Percentiles rank a stretch among this genome's conserved stretches.
Evolutionary conservation across 495 filamentous ascomycete species (phyloP).

Genomic region (Penicillium salamii): DNA sequence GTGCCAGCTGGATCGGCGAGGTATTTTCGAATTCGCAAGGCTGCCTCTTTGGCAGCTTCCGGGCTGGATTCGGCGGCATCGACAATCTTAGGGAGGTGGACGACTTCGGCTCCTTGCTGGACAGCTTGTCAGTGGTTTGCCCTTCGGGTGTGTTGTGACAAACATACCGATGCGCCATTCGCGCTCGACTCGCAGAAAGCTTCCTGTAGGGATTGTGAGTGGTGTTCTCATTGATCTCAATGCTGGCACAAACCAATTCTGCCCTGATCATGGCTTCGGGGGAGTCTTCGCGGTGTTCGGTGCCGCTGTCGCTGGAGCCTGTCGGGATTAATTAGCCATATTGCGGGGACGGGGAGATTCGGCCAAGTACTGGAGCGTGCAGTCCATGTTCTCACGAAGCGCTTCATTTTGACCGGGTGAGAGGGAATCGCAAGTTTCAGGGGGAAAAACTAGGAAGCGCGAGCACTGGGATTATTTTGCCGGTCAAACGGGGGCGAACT

Average conservation of each 20-base stretch:
- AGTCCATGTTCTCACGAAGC: conserved; percentile 12
- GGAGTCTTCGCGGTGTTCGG: conserved; percentile 36
- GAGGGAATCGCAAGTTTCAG: background rate
- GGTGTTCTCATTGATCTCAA: background rate
- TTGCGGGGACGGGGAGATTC: conserved; percentile 9
- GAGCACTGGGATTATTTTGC: no score
- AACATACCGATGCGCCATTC: conserved; percentile 40
- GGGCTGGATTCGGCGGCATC: conserved; percentile 92
- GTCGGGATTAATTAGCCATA: background rate
- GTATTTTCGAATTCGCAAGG: conserved; percentile 75
- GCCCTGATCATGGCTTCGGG: conserved; percentile 45
- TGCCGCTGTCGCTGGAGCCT: conserved; percentile 21
- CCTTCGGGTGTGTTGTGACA: conserved; percentile 50
- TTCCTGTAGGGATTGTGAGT: conserved; percentile 36
- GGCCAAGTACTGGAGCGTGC: conserved; percentile 28
- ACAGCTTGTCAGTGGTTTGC: conserved; percentile 7
- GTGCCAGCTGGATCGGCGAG: conserved; percentile 64
- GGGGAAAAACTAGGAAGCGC: background rate
- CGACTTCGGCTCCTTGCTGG: conserved; percentile 76
- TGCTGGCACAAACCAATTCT: conserved; percentile 45
- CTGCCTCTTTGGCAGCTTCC: conserved; percentile 73
- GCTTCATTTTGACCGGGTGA: conserved; percentile 15
- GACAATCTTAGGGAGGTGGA: conserved; percentile 92
- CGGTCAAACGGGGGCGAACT: no score
- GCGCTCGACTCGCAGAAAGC: conserved; percentile 71